Conservation (phyloP, 352 stramenopile species). For the Globisporangium nodosum region DNA sequence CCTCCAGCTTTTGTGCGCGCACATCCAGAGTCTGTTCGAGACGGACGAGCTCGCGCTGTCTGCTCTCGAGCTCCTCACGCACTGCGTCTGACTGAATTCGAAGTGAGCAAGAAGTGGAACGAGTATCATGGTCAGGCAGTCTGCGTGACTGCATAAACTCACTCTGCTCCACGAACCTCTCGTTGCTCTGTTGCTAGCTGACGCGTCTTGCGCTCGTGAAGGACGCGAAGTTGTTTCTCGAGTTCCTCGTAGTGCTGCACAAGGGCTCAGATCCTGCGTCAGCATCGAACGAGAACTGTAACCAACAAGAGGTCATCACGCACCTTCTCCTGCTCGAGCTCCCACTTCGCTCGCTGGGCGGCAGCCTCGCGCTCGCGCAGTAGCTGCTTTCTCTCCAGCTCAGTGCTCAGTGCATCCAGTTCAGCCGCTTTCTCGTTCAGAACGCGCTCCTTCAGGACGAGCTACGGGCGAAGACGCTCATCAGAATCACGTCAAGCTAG, state of each 20-base stretch:
- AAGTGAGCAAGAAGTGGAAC: background rate
- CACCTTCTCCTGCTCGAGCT: constrained; percentile 10
- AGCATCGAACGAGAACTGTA: no score
- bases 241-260: constrained; percentile 2
- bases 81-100: background rate
- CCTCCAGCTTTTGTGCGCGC: background rate
- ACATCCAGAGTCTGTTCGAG: background rate
- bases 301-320: background rate
- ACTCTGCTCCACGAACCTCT: background rate
- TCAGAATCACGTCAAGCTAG: background rate
- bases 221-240: constrained; percentile 2
- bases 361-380: background rate
- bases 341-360: constrained; percentile 4
- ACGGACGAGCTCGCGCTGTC: background rate
- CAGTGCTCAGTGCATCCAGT: constrained; percentile 16
- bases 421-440: constrained; percentile 35
- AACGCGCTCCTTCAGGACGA: constrained; percentile 37
- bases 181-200: background rate
- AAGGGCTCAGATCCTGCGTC: no score
- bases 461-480: constrained; percentile 7
- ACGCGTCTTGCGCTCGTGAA: constrained; percentile 1
- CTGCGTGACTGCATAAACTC: background rate
- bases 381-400: constrained; percentile 9
- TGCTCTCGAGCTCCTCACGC: background rate
- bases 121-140: background rate